Evolutionary conservation across 805 yeast species (phyloP), one percentile per base, ranked within the genome.

Genomic region (Wickerhamiella shivajii): DNA sequence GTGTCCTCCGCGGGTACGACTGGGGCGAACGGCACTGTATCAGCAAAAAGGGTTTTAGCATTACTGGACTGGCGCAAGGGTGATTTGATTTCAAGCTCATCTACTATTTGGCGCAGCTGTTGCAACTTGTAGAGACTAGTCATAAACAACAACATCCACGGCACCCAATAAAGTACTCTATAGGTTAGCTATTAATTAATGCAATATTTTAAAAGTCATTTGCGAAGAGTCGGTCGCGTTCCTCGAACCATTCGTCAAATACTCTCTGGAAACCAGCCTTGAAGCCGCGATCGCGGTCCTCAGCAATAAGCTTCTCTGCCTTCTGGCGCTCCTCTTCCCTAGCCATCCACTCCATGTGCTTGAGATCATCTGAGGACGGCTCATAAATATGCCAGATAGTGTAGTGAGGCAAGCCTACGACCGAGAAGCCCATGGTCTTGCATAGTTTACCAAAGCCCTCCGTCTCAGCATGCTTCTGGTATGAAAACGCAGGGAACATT

Each of bases 351-450:
- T 49, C 49, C 55, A 59, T 57, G 47, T 76, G 79, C 52, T 71
- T 69, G 55, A 85, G 64, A 61, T 87, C 97, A 55, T 85, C 96
- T 17, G 76, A 71, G 13, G 93, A 77, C 17, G 97, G 97, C 61
- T 87, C 97, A 57, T 87, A 87, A 43, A 81, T 76, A 55, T 84
- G 95, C 97, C 97, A 87, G 36, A 87, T 77, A 21, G 83, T 92
- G 53, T 87, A 87, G 58, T 87, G 95, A 9, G 95, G 93, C 46
- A 87, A 64, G 0, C 97, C 97, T 40, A 76, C 67, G 16, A 87
- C 96, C 16, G 74, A 64, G 53, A 69, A 80, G 4, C 87, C 85
- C 93, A 87, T 81, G 41, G 76, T 63, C 44, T 80, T 75, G 45
- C 81, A 71, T 64, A 87, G 65, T 51, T 80, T 84, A 28, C 93